Evolutionary conservation across 257 asterid genomes (phyloP).

Genomic region (Solanum chiquidenum): DNA sequence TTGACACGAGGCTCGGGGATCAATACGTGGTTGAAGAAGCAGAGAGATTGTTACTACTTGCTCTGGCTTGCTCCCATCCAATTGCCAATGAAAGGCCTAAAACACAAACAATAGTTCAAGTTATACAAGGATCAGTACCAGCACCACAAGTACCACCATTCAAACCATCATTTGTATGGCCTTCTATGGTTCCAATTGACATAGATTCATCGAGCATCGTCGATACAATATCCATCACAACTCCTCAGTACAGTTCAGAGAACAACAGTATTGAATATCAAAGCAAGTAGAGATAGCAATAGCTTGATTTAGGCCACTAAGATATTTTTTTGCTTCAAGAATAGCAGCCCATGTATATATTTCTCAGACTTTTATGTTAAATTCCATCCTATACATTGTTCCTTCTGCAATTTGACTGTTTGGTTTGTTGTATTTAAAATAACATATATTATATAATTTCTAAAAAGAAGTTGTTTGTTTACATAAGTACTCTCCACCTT

Average conservation of each 20-base stretch:
- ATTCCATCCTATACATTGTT: neutral
- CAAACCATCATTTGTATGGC: slow-evolving; percentile 38
- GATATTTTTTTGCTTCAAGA: neutral
- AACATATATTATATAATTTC: neutral
- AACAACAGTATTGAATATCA: slow-evolving; percentile 39
- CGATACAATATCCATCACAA: slow-evolving; percentile 14
- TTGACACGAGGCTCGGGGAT: slow-evolving; percentile 13
- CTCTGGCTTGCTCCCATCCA: slow-evolving; percentile 43
- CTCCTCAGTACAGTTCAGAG: slow-evolving; percentile 34
- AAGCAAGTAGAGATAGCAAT: slow-evolving; percentile 29
- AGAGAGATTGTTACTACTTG: slow-evolving; percentile 20
- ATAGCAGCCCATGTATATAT: neutral
- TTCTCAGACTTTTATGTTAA: neutral
- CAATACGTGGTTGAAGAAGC: slow-evolving; percentile 26
- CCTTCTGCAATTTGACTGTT: neutral
- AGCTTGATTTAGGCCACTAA: neutral
- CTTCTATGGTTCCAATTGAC: slow-evolving; percentile 10
- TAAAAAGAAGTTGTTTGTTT: neutral
- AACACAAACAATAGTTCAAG: slow-evolving; percentile 17
- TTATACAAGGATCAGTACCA: slow-evolving; percentile 13
- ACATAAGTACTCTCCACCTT: neutral
- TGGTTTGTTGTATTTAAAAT: neutral
- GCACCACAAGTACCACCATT: slow-evolving; percentile 24
- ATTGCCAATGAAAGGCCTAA: slow-evolving; percentile 26
- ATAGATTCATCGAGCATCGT: slow-evolving; percentile 6